Evolutionary conservation across 2,329 filamentous ascomycete species (phyloP), one percentile per base, ranked within the genome.

Genomic region (Orbilia blumenaviensis): DNA sequence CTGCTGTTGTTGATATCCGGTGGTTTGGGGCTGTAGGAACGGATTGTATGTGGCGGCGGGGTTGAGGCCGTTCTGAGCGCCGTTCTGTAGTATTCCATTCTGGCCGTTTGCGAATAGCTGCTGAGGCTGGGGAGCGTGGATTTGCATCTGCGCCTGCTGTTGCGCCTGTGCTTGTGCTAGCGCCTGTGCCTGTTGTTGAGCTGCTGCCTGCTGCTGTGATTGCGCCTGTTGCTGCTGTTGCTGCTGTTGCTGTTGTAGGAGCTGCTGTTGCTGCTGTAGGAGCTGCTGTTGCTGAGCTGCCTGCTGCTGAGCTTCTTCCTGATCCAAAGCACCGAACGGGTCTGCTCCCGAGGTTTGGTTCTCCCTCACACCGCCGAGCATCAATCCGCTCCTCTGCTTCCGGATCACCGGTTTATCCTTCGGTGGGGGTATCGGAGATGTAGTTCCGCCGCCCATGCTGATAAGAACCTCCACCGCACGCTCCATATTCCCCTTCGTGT

Each of bases 391-490:
- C 48, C 27, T 68, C 48, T 75, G 83, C 50, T 81, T 81, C 29
- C 80, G 23, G 79, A 80, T 23, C 84, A 82, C 34, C 84, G 83
- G 66, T 81, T 80, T 64, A 80, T 38, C 80, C 77, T 72, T 81
- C 79, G 18, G 81, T 79, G 62, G 82, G 81, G 25, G 82, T 81
- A 68, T 86, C 86, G 73, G 83, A 84, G 32, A 89, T 89, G 81
- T 96, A 44, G 66, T 77, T 14, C 77, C 93, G 25, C 94, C 94
- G 62, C 71, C 71, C 41, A 97, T 84, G 79, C 93, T 88, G 68
- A 95, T 89, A 80, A 99, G 84, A 16, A 92, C 89, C 82, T 98
- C 94, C 48, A 98, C 89, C 0, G 94, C 89, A 82, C 89, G 91
- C 79, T 97, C 93, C 71, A 99, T 81, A 81, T 95, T 94, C 2